A percentile compares a stretch with the other conserved stretches of the same genome.
Evolutionary conservation across 768 basidiomycete genomes (phyloP).

Genomic region (Trametes cinnabarina): DNA sequence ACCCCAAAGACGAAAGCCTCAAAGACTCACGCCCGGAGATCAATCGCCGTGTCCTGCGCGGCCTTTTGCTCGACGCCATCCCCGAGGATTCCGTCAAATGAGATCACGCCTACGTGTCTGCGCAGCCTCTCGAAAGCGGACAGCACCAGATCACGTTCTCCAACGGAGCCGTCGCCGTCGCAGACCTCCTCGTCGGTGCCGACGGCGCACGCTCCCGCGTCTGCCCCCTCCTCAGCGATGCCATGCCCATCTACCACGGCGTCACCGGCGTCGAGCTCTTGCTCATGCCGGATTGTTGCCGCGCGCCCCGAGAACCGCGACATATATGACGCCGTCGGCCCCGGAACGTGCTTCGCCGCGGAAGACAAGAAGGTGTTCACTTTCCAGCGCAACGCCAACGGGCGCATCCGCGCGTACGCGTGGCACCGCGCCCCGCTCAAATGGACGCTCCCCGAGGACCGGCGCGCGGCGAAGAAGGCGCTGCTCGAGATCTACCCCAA

Average conservation of each 20-base stretch:
- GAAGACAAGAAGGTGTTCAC: slow-evolving; percentile 1
- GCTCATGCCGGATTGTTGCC: not conserved
- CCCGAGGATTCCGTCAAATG: slow-evolving; percentile 38
- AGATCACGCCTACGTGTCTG: slow-evolving; percentile 36
- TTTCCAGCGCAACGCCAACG: slow-evolving; percentile 19
- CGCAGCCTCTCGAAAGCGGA: slow-evolving; percentile 30
- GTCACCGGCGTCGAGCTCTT: slow-evolving; percentile 3
- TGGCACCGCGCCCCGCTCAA: slow-evolving; percentile 13
- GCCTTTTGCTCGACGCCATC: slow-evolving; percentile 13
- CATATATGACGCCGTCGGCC: slow-evolving; percentile 2
- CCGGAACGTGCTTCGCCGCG: not conserved
- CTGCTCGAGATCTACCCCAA: not conserved
- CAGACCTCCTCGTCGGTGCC: not conserved
- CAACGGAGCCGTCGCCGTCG: not conserved
- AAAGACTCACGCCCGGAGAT: slow-evolving; percentile 10
- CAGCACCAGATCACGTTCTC: slow-evolving; percentile 11
- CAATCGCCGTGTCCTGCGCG: slow-evolving; percentile 9
- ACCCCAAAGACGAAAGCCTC: not conserved
- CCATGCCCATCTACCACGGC: slow-evolving; percentile 1
- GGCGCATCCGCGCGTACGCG: slow-evolving; percentile 13
- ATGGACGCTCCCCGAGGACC: slow-evolving; percentile 5
- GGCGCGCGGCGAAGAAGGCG: slow-evolving; percentile 9
- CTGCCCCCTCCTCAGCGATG: not conserved
- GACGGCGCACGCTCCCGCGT: slow-evolving; percentile 2
- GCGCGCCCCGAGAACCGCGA: slow-evolving; percentile 2